Evolutionary conservation across 2,329 filamentous ascomycete species (phyloP), one percentile per base, ranked within the genome.

Genomic region (Diaporthe ilicicola): DNA sequence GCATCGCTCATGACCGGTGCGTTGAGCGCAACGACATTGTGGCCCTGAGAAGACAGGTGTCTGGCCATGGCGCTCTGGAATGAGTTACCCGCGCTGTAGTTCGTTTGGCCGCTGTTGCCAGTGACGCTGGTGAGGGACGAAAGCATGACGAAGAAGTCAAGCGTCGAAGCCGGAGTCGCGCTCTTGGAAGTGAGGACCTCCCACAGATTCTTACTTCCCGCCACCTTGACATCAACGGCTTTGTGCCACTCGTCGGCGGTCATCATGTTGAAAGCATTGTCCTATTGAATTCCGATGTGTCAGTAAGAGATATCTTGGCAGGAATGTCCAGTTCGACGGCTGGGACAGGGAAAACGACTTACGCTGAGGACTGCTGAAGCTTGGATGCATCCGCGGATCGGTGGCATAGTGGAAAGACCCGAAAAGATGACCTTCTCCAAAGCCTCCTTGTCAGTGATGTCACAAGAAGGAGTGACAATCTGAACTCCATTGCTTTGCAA

Each of bases 11-110:
- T 69, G 17, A 71, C 72, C 39, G 76, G 74, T n/a, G n/a, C n/a
- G n/a, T 76, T 71, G 7, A 76, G 50, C 17, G 72, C 71, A 12
- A 76, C 70, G 12, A 70, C 73, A 1, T 70, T 61, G 32, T 75
- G 73, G 22, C 77, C 77, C 19, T 64, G 65, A 17, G 75, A 71
- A 7, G 75, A 71, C 9, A 73, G 70, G 48, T 74, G 66, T 6
- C 54, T 69, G 9, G 75, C 76, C 15, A 77, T 67, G 9, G 75
- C 72, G 53, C 76, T 75, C 29, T 72, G 54, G 70, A 75, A 71
- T 72, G 61, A 69, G 50, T 39, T 50, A 34, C 62, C 62, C 17
- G 51, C 70, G 2, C 66, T 39, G 65, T 71, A 71, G 66, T 71
- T 71, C 51, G 65, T 34, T 32, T 71, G 65, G 5, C 65, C 54